Percentiles rank a stretch among this genome's conserved stretches.
Conservation (phyloP, 2,329 filamentous ascomycete genomes). For the Colletotrichum higginsianum region DNA sequence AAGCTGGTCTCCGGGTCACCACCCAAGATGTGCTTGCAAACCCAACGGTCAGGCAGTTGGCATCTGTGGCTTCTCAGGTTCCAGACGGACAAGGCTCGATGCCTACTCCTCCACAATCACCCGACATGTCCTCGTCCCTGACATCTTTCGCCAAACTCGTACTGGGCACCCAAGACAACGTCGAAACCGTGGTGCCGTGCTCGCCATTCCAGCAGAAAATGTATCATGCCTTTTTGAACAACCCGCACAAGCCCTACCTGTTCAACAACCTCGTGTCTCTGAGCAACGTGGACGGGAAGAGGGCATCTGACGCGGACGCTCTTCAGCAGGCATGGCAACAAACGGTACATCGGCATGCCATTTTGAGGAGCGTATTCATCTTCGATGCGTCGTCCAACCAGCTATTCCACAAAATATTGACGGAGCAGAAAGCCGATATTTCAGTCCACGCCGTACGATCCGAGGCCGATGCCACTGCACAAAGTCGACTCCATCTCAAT, state of each 20-base stretch:
- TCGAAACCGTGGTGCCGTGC: slow-evolving; percentile 59
- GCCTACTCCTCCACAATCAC: neutral
- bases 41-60: slow-evolving; percentile 14
- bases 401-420: slow-evolving; percentile 42
- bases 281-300: neutral
- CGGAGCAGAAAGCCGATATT: slow-evolving; percentile 51
- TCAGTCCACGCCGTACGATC: neutral
- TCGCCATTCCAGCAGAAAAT: slow-evolving; percentile 70
- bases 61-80: neutral
- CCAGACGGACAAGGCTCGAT: neutral
- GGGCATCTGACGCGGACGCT: slow-evolving; percentile 55
- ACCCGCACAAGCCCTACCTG: slow-evolving; percentile 10
- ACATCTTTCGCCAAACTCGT: slow-evolving; percentile 1
- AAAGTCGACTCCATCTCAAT: slow-evolving; percentile 12
- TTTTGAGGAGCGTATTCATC: slow-evolving; percentile 76
- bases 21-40: slow-evolving; percentile 40
- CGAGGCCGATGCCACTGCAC: neutral
- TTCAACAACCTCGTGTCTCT: slow-evolving; percentile 62
- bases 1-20: slow-evolving; percentile 69
- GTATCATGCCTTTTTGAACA: slow-evolving; percentile 51
- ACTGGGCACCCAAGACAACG: neutral
- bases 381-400: slow-evolving; percentile 52
- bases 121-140: neutral
- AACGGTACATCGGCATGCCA: slow-evolving; percentile 72
- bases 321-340: slow-evolving; percentile 66